These are phyloP conservation scores for Candida xyloterini DNA, from an alignment of 805 yeast species.

Conservation along the genomic window DNA sequence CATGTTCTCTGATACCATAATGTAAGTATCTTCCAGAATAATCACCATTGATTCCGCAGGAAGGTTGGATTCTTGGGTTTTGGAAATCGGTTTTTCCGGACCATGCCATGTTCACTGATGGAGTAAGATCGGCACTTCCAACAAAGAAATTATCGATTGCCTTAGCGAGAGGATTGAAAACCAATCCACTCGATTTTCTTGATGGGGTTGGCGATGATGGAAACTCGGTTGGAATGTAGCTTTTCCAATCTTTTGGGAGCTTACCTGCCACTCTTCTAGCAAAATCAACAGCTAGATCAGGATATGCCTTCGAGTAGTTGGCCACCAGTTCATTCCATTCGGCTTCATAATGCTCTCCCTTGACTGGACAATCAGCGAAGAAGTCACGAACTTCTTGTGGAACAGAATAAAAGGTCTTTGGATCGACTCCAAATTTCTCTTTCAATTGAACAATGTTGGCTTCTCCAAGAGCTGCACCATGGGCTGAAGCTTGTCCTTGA, in stretches of 20 bases:
- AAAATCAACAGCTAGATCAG: slow-evolving; percentile 74
- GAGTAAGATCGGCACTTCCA: slow-evolving; percentile 97
- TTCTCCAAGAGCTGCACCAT: slow-evolving; percentile 92
- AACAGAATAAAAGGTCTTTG: slow-evolving; percentile 71
- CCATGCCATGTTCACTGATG: slow-evolving; percentile 86
- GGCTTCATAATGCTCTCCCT: slow-evolving; percentile 62
- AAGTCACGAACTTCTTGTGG: slow-evolving; percentile 78
- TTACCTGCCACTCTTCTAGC: slow-evolving; percentile 69
- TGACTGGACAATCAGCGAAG: slow-evolving; percentile 53
- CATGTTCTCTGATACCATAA: slow-evolving; percentile 98
- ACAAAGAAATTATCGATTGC: slow-evolving; percentile 59
- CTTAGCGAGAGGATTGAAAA: slow-evolving; percentile 70
- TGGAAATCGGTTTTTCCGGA: slow-evolving; percentile 86
- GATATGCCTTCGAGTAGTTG: slow-evolving; percentile 62
- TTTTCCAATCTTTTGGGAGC: slow-evolving; percentile 83
- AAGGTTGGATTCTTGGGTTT: slow-evolving; percentile 55
- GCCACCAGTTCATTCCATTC: slow-evolving; percentile 69
- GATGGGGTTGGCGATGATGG: slow-evolving; percentile 86
- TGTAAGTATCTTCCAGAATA: slow-evolving; percentile 91
- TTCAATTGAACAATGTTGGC: slow-evolving; percentile 89
- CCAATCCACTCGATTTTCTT: slow-evolving; percentile 88
- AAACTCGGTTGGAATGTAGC: slow-evolving; percentile 71
- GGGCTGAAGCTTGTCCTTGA: slow-evolving; percentile 87
- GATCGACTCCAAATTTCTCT: slow-evolving; percentile 79
- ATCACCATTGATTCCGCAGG: slow-evolving; percentile 60